Base-by-base conservation (phyloP, 495 filamentous ascomycete genomes). In the Chaetomium tenue region DNA sequence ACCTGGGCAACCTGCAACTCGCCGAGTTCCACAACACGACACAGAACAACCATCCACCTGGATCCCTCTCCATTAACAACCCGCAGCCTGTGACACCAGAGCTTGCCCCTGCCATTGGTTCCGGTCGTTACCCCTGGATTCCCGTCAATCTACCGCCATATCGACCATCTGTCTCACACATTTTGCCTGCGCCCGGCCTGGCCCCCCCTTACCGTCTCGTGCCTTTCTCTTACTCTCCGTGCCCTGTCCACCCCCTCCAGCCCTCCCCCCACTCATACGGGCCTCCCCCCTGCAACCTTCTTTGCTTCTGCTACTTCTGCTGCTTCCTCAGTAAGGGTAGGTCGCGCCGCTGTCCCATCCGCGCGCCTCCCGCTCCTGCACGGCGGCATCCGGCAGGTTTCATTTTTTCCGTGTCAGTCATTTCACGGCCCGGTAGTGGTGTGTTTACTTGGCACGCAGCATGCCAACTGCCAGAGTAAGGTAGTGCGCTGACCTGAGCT, bases 321-420 rank as follows among this genome's bases (percentile, higher is more conserved):
- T 30, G 28, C 50, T 46, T 18, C 13, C 16, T 16, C 18, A 48
- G 63, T 46, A 56, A 61, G 66, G 62, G 57, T 63, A 66, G 66
- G 66, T 54, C 50, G 39, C 37, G 15, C 39, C 47, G 60, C 11
- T 50, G 20, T 25, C 53, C 28, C 61, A 57, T 63, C 61, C 61
- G 42, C 39, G 50, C 20, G 53, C 40, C 46, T 57, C 40, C 53
- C 47, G 59, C 57, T 42, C 40, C 62, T 62, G 62, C 58, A 55
- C 50, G 53, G 26, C 61, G 53, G 61, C 53, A 50, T 51, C 68
- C 68, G 66, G 64, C 66, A 71, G 65, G 71, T 73, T 71, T 65
- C 71, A 73, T 73, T 73, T 60, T 65, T 68, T 58, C 68, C 68
- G 71, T 68, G 61, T 39, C 64, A 66, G 66, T 61, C 68, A 61